These are phyloP conservation scores for Vaucheria bursata DNA, from an alignment of 352 stramenopile species.

Conservation along the genomic window DNA sequence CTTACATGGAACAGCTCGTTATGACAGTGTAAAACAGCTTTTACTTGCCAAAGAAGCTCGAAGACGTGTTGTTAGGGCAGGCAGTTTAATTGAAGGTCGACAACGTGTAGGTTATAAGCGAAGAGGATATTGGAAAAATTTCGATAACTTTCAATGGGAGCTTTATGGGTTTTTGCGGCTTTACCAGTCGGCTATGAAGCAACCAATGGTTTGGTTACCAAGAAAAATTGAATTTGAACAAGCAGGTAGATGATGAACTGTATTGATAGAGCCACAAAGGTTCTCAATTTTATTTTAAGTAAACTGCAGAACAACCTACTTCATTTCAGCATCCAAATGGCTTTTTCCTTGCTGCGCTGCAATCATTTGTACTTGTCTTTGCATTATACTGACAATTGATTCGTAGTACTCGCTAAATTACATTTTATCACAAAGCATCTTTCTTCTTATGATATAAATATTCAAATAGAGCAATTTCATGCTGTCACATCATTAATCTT, in stretches of 20 bases:
- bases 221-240: background rate
- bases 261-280: background rate
- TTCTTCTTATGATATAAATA: too few relatives aligned
- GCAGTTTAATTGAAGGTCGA: background rate
- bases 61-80: background rate
- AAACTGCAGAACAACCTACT: too few relatives aligned
- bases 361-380: too few relatives aligned
- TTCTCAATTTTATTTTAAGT: too few relatives aligned
- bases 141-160: background rate
- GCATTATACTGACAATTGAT: too few relatives aligned
- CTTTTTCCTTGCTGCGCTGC: too few relatives aligned
- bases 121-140: background rate
- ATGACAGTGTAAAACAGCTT: background rate
- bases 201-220: slow-evolving; percentile 7
- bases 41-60: background rate
- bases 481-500: too few relatives aligned
- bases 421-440: too few relatives aligned
- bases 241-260: slow-evolving; percentile 8
- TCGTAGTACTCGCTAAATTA: too few relatives aligned
- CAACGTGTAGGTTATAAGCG: background rate
- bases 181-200: background rate
- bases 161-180: background rate
- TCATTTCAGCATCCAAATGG: too few relatives aligned
- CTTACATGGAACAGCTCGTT: background rate
- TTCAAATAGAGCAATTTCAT: too few relatives aligned